Percentiles rank a stretch among this genome's conserved stretches.
Conservation (phyloP, 2,329 filamentous ascomycete species). For the Pseudocercospora pini-densiflorae region DNA sequence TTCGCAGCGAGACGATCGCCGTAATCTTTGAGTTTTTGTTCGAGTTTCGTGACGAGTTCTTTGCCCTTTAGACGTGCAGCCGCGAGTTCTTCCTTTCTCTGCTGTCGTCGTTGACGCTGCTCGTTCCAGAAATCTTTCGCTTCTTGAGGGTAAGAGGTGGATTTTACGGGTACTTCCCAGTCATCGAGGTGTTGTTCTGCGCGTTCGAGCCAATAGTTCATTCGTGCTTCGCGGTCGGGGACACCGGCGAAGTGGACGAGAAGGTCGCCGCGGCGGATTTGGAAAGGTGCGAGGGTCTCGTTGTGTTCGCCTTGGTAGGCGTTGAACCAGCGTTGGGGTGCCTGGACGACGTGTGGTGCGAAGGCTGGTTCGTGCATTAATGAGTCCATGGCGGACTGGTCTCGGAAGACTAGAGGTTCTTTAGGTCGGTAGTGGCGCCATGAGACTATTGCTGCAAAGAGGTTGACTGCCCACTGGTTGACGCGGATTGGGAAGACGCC, state of each 20-base stretch:
- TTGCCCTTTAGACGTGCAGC: constrained; percentile 31
- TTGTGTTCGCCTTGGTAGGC: constrained; percentile 47
- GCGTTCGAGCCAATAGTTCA: constrained; percentile 45
- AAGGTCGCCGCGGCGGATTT: constrained; percentile 47
- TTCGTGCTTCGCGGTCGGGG: constrained; percentile 39
- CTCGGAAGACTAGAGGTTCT: constrained; percentile 42
- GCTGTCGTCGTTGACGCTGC: constrained; percentile 33
- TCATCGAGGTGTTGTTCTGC: constrained; percentile 45
- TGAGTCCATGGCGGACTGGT: constrained; percentile 49
- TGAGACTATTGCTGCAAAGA: constrained; percentile 46
- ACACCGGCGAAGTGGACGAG: constrained; percentile 51
- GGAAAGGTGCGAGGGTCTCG: constrained; percentile 42
- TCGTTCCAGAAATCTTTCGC: constrained; percentile 44
- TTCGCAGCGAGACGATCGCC: constrained; percentile 35
- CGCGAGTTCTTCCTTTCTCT: constrained; percentile 29
- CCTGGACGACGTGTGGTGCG: constrained; percentile 38
- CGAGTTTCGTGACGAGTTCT: constrained; percentile 32
- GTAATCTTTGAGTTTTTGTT: constrained; percentile 35
- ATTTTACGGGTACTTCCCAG: constrained; percentile 45
- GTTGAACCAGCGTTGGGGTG: constrained; percentile 52
- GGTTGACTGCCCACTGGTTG: constrained; percentile 44
- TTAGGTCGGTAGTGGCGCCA: constrained; percentile 47
- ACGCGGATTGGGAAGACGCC: constrained; percentile 50
- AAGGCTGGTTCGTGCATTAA: constrained; percentile 44
- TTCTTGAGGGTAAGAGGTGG: constrained; percentile 44